Conservation (phyloP, 208 protist genomes). For the Tritrichomonas foetus region DNA sequence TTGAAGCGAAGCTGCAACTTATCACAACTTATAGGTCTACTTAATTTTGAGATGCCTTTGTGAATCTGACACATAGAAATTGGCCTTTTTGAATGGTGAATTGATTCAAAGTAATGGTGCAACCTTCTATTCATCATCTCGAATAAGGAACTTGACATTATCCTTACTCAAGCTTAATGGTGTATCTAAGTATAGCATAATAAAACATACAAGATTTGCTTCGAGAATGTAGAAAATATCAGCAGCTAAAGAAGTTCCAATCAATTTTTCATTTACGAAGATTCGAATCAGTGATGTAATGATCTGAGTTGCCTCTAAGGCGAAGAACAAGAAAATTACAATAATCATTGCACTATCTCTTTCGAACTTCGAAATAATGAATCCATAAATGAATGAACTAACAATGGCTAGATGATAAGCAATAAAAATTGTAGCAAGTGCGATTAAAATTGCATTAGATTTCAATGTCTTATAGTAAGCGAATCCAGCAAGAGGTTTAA, state of each 20-base stretch:
- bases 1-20: too few species aligned
- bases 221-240: not conserved
- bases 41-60: too few species aligned
- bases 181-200: not conserved
- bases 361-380: not conserved
- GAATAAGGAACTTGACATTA: too few species aligned
- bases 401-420: not conserved
- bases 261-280: not conserved
- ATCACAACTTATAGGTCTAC: too few species aligned
- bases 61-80: too few species aligned
- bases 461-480: not conserved
- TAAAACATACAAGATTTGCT: not conserved
- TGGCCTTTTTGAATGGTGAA: too few species aligned
- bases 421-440: not conserved
- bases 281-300: not conserved
- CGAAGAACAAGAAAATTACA: not conserved
- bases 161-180: too few species aligned
- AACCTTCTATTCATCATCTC: too few species aligned
- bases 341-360: not conserved
- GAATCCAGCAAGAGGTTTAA: not conserved
- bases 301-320: not conserved
- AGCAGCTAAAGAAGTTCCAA: not conserved
- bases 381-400: not conserved
- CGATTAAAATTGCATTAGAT: not conserved
- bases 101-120: too few species aligned